Conservation (phyloP, 1,284 basidiomycete genomes). For the Hypsizygus ulmarius region DNA sequence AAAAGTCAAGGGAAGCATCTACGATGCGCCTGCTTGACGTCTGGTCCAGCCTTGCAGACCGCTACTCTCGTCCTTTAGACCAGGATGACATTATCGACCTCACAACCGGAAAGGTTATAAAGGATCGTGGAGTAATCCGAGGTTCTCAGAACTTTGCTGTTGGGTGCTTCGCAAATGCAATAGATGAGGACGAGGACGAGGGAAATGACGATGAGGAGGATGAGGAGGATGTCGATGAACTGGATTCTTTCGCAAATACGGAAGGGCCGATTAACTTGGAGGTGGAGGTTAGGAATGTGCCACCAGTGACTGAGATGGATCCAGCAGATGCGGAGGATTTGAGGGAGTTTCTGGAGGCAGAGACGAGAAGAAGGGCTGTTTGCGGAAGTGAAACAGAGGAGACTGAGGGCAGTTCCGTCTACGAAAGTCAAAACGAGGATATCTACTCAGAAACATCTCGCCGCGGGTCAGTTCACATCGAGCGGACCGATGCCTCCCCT, state of each 20-base stretch:
- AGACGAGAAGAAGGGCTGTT: constrained; percentile 45
- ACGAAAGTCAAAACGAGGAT: constrained; percentile 17
- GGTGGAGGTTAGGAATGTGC: constrained; percentile 30
- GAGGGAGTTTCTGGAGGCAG: constrained; percentile 62
- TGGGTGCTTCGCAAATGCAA: constrained; percentile 41
- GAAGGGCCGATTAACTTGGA: constrained; percentile 31
- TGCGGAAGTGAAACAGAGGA: constrained; percentile 44
- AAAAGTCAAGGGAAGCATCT: constrained; percentile 54
- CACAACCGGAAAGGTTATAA: constrained; percentile 52
- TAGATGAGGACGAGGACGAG: constrained; percentile 34
- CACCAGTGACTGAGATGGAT: constrained; percentile 43
- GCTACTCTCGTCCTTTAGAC: constrained; percentile 62
- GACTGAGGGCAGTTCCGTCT: constrained; percentile 24
- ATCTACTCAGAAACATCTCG: constrained; percentile 5
- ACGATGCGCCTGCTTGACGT: constrained; percentile 53
- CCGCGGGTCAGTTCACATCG: constrained; percentile 4
- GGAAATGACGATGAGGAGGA: constrained; percentile 36
- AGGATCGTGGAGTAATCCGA: constrained; percentile 65
- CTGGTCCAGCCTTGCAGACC: constrained; percentile 65
- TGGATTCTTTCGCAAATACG: constrained; percentile 32
- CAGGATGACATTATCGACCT: constrained; percentile 78
- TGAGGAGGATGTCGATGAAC: constrained; percentile 35
- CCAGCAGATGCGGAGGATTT: constrained; percentile 63
- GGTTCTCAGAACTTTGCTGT: constrained; percentile 40
- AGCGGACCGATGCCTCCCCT: constrained; percentile 1